These are phyloP conservation scores for Biscutella laevigata DNA, from an alignment of 441 rosid genomes.

Conservation along the genomic window DNA sequence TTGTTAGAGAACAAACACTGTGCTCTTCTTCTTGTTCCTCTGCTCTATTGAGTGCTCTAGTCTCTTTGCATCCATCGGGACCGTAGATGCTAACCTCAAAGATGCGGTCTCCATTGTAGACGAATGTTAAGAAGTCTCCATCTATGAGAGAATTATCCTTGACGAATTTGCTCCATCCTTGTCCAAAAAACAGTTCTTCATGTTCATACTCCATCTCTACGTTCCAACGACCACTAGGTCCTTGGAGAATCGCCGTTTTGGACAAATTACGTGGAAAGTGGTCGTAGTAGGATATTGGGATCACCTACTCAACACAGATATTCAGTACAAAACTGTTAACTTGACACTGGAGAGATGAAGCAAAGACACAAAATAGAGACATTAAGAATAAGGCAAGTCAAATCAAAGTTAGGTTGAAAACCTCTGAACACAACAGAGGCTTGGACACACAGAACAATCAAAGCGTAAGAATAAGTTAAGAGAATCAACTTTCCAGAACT, in stretches of 20 bases:
- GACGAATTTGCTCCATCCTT: conserved; percentile 19
- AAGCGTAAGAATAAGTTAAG: not conserved
- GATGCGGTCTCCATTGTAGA: conserved; percentile 3
- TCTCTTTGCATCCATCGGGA: conserved; percentile 7
- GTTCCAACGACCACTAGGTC: conserved; percentile 14
- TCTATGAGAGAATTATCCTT: conserved; percentile 10
- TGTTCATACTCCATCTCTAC: not conserved
- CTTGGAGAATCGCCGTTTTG: conserved; percentile 13
- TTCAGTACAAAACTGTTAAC: not conserved
- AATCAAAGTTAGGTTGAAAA: not conserved
- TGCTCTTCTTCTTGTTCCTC: not conserved
- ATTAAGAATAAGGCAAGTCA: not conserved
- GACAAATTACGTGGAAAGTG: conserved; percentile 10
- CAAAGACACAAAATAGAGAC: not conserved
- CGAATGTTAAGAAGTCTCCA: conserved; percentile 20
- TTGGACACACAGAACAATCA: not conserved
- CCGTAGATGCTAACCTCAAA: conserved; percentile 23
- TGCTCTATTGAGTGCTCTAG: not conserved
- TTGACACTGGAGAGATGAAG: not conserved
- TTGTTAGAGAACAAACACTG: not conserved
- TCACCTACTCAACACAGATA: not conserved
- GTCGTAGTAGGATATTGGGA: conserved; percentile 9
- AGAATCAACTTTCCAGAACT: not conserved
- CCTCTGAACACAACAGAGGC: not conserved
- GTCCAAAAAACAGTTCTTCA: not conserved